Conservation (phyloP, 306 rosid species). For the Arachis stenosperma region DNA sequence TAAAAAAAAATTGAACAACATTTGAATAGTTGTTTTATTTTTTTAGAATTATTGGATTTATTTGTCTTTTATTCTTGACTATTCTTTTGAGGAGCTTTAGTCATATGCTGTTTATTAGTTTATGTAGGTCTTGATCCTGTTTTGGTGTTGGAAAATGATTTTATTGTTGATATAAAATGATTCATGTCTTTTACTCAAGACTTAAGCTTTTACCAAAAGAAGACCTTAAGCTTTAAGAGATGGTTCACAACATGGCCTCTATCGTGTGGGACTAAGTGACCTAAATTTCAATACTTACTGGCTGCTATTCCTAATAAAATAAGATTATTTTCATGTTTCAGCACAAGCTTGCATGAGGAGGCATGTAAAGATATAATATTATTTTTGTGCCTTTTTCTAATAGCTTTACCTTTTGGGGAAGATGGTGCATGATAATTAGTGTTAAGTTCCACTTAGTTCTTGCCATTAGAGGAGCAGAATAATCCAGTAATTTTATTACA, state of each 20-base stretch:
- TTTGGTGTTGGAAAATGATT: constrained; percentile 11
- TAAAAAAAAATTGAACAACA: background rate
- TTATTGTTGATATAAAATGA: no score
- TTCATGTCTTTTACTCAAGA: background rate
- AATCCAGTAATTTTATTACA: constrained; percentile 9
- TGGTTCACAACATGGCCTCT: background rate
- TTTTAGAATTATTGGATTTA: background rate
- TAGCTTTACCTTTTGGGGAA: no score
- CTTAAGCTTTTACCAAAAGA: no score
- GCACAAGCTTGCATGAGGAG: background rate
- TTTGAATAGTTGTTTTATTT: background rate
- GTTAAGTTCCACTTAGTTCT: background rate
- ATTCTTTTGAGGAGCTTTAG: constrained; percentile 12
- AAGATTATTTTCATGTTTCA: background rate
- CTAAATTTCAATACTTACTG: background rate
- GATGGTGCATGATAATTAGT: background rate
- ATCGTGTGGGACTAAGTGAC: background rate
- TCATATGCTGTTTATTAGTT: background rate
- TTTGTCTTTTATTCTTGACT: background rate
- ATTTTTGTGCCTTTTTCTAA: no score
- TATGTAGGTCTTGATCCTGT: constrained; percentile 11
- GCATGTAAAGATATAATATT: no score
- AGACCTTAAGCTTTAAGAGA: background rate
- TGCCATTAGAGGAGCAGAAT: background rate
- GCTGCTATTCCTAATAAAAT: background rate